Percentiles rank a stretch among this genome's conserved stretches.
Evolutionary conservation across 2,329 filamentous ascomycete species (phyloP).

Genomic region (Microdochium paspali): DNA sequence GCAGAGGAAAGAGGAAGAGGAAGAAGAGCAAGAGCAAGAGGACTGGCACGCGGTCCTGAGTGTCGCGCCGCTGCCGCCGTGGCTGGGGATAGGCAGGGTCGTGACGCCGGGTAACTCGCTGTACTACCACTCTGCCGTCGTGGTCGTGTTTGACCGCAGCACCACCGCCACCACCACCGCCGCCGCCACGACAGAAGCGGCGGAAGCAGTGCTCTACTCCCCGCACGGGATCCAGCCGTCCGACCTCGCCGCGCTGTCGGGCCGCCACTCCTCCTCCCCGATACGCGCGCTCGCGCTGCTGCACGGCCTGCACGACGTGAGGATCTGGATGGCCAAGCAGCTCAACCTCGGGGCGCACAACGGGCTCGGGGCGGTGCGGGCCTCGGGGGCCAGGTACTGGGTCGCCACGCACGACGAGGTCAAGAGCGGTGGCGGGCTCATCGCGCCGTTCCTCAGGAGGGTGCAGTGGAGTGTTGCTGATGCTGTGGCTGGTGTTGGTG

Average conservation of each 20-base stretch:
- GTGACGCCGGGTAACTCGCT: slow-evolving; percentile 42
- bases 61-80: slow-evolving; percentile 36
- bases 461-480: slow-evolving; percentile 33
- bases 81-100: slow-evolving; percentile 52
- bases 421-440: slow-evolving; percentile 47
- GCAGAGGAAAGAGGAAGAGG: too few species aligned
- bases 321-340: slow-evolving; percentile 38
- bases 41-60: slow-evolving; percentile 15
- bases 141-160: slow-evolving; percentile 39
- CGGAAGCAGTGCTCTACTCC: slow-evolving; percentile 53
- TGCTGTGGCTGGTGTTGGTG: slow-evolving; percentile 14
- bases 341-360: slow-evolving; percentile 56
- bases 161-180: neutral
- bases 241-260: slow-evolving; percentile 27
- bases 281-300: slow-evolving; percentile 48
- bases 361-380: slow-evolving; percentile 43
- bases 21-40: slow-evolving; percentile 1
- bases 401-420: slow-evolving; percentile 56
- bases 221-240: slow-evolving; percentile 48
- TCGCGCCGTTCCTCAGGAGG: slow-evolving; percentile 39
- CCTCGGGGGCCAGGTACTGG: slow-evolving; percentile 50
- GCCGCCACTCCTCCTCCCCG: slow-evolving; percentile 25
- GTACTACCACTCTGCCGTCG: slow-evolving; percentile 52
- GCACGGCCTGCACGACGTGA: slow-evolving; percentile 55
- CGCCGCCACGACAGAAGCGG: slow-evolving; percentile 10